Evolutionary conservation across 2,329 filamentous ascomycete species (phyloP), one percentile per base, ranked within the genome.

Genomic region (Reticulascus tulasneorum): DNA sequence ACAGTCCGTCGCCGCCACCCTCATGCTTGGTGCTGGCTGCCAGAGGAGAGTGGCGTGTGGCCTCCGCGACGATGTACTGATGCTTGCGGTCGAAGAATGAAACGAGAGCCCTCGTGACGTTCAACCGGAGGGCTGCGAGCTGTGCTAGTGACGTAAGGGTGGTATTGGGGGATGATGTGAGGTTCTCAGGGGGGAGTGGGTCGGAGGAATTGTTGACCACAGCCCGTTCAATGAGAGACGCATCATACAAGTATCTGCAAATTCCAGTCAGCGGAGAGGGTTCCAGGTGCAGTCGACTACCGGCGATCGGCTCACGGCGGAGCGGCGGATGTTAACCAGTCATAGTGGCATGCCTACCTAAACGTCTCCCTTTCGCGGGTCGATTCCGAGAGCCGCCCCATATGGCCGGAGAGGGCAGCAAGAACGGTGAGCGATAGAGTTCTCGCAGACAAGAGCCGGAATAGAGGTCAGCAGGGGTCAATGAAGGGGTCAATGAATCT

Each of bases 61-160:
- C 68, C 42, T 77, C 73, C 33, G 71, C 70, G 12, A 77, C 51
- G 12, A 77, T 52, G 40, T 73, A 64, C 41, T 77, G 71, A 27
- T 59, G 49, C 5, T 59, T 56, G 7, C 50, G 51, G 40, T 74
- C 72, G 41, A 77, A 75, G 13, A 77, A 53, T 1, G 72, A 76
- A 26, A 77, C 60, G 19, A 75, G 42, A 13, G 61, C 55, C 16
- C 70, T 62, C n/a, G 26, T 34, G 6, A 33, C 33, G n/a, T 61
- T 54, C 5, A 74, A 52, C 6, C 65, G 62, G 33, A 65, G 51
- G 3, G 62, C 56, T 2, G 59, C 71, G 4, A 77, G 59, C 46
- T 76, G 69, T 12, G 71, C 70, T 30, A 75, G 63, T 5, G 67
- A 63, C 1, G 67, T 73, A 23, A 77, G 56, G 34, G 54, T 53